Percentiles rank a stretch among this genome's conserved stretches.
Conservation (phyloP, 495 filamentous ascomycete genomes). For the Ascobolus immersus region DNA sequence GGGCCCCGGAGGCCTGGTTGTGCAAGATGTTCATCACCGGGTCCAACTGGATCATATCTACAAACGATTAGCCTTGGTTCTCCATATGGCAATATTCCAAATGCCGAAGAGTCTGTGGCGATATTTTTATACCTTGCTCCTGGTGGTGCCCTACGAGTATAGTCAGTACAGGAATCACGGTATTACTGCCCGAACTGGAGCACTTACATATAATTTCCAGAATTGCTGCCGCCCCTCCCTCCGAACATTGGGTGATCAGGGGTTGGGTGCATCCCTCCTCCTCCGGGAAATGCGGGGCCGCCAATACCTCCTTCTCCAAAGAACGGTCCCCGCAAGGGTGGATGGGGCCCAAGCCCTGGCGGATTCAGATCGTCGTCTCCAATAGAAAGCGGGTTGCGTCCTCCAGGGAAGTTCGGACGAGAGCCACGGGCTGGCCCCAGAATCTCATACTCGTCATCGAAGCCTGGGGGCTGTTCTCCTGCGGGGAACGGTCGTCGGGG, state of each 20-base stretch:
- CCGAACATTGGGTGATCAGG: constrained; percentile 81
- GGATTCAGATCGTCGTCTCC: constrained; percentile 77
- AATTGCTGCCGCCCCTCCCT: too few relatives aligned
- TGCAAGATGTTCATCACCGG: too few relatives aligned
- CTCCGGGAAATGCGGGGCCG: constrained; percentile 21
- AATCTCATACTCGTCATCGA: constrained; percentile 84
- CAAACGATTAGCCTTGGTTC: too few relatives aligned
- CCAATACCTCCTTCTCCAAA: constrained; percentile 24
- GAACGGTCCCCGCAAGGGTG: constrained; percentile 45
- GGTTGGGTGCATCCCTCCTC: constrained; percentile 77
- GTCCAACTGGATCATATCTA: too few relatives aligned
- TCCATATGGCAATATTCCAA: too few relatives aligned
- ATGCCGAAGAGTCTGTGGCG: too few relatives aligned
- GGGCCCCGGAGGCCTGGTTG: too few relatives aligned
- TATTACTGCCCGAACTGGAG: too few relatives aligned
- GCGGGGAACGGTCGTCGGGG: constrained; percentile 41
- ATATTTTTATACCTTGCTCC: too few relatives aligned
- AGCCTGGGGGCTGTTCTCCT: constrained; percentile 65
- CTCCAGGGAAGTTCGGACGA: constrained; percentile 21
- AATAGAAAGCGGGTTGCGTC: constrained; percentile 33
- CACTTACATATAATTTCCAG: too few relatives aligned
- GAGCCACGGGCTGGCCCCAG: constrained; percentile 35
- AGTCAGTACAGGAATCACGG: too few relatives aligned
- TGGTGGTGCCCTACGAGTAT: too few relatives aligned
- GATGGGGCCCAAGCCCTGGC: constrained; percentile 56